A percentile compares a stretch with the other conserved stretches of the same genome.
phyloP scores from a whole-genome alignment of 495 filamentous ascomycete species.

The Friedmanniomyces simplex region DNA sequence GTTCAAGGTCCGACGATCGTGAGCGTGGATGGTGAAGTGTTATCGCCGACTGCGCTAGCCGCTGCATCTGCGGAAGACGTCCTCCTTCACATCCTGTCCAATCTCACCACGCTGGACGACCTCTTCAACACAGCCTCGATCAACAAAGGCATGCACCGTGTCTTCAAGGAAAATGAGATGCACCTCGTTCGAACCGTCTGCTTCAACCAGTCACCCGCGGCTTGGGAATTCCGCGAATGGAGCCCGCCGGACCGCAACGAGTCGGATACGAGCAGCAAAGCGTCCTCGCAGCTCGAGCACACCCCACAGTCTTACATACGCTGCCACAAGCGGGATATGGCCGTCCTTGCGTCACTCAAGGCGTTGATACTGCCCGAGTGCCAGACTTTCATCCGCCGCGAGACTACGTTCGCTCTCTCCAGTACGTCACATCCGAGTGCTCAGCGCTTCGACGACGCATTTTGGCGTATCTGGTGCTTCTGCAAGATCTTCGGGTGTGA shows the following conservation, averaged over 20 bases:
- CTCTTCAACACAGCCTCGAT: conserved; percentile 47
- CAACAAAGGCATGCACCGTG: conserved; percentile 48
- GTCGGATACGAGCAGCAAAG: conserved; percentile 39
- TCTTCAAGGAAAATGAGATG: conserved; percentile 52
- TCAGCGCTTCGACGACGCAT: conserved; percentile 51
- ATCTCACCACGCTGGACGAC: conserved; percentile 44
- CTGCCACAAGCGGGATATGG: conserved; percentile 47
- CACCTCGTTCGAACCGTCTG: conserved; percentile 45
- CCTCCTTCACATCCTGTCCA: conserved; percentile 42
- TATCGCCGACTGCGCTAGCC: neutral
- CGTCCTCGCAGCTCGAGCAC: conserved; percentile 45
- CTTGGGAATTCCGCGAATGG: conserved; percentile 57
- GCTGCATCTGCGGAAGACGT: conserved; percentile 38
- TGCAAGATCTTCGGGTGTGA: conserved; percentile 54
- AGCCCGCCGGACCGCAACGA: conserved; percentile 43
- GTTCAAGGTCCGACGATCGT: conserved; percentile 5
- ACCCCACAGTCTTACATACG: conserved; percentile 47
- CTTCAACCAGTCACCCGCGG: conserved; percentile 49
- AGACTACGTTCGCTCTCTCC: conserved; percentile 46
- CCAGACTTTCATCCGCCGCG: conserved; percentile 45
- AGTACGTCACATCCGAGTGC: conserved; percentile 41
- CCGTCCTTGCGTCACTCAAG: conserved; percentile 49
- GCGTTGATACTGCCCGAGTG: conserved; percentile 50
- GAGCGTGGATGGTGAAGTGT: neutral
- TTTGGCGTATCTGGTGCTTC: conserved; percentile 63